Evolutionary conservation across 2,329 filamentous ascomycete genomes (phyloP), one percentile per base, ranked within the genome.

Genomic region (Coleophoma eucalyptorum): DNA sequence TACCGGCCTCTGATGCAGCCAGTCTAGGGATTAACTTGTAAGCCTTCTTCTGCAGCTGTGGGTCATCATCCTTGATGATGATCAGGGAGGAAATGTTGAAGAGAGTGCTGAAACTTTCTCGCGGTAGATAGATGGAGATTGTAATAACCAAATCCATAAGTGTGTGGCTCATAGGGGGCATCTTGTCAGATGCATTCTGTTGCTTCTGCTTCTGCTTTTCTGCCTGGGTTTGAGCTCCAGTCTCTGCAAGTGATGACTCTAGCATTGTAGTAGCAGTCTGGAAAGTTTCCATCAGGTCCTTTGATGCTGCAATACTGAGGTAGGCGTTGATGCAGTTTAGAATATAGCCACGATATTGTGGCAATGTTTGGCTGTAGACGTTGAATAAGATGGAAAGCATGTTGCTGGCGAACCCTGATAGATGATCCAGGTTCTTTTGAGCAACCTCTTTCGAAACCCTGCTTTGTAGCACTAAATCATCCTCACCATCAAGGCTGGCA

Each of bases 341-440:
- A 49, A 99, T 94, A 18, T 89, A 90, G 0, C 90, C 92, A 59
- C 94, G 82, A 63, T 90, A 94, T 64, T 97, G 90, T 2, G 94
- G 93, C 21, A 99, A 78, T 1, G 94, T 99, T 69, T 97, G 89
- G 57, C 89, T 96, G 73, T 99, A 99, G 42, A 99, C 93, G 66
- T 99, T 99, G 78, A 99, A 97, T n/a, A 99, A 75, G 0, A 97
- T 93, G 6, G 94, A 92, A 40, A 99, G 81, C 71, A 99, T 81
- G 62, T 97, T 97, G 54, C 87, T 87, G 1, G 93, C 80, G 64
- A 94, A 92, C 1, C 75, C 74, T 15, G 89, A 84, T 12, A 99
- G 76, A 66, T 96, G 86, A n/a, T 83, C 74, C 37, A 97, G 72
- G 65, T 97, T 97, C 69, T 86, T 85, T 66, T 83, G 75, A 0